These are phyloP conservation scores for Fistulinella cinereoalba DNA, from an alignment of 1,284 basidiomycete species.

Conservation along the genomic window DNA sequence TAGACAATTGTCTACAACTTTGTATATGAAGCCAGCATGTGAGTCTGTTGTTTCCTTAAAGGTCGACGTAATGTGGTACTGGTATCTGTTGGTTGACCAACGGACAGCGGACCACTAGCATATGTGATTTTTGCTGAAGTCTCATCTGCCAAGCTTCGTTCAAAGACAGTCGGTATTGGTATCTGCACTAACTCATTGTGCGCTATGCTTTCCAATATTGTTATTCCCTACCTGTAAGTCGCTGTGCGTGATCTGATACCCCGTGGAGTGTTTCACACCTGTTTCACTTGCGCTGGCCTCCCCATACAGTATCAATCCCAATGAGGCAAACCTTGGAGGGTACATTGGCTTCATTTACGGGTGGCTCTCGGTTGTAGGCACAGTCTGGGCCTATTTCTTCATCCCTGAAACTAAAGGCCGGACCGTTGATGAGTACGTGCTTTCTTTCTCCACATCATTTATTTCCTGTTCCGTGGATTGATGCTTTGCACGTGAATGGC, in stretches of 20 bases:
- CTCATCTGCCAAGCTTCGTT: slow-evolving; percentile 31
- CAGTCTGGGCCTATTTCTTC: slow-evolving; percentile 25
- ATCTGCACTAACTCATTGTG: slow-evolving; percentile 26
- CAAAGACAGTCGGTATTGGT: slow-evolving; percentile 32
- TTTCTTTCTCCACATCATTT: no score
- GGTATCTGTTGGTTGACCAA: no score
- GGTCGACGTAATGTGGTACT: no score
- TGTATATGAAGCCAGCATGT: slow-evolving; percentile 24
- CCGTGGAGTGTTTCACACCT: no score
- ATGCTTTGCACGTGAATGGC: no score
- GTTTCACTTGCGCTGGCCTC: no score
- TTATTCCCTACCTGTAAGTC: slow-evolving; percentile 30
- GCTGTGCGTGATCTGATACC: neutral
- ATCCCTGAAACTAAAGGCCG: slow-evolving; percentile 30
- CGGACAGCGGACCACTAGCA: slow-evolving; percentile 28
- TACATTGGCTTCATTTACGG: slow-evolving; percentile 34
- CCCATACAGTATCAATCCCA: slow-evolving; percentile 24
- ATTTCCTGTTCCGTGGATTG: no score
- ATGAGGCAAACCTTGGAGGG: slow-evolving; percentile 27
- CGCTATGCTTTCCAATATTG: slow-evolving; percentile 21
- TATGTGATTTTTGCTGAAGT: slow-evolving; percentile 31
- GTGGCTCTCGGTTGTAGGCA: slow-evolving; percentile 17
- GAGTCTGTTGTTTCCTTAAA: no score
- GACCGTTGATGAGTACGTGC: slow-evolving; percentile 31
- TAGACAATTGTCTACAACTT: slow-evolving; percentile 33